Evolutionary conservation across 2,329 filamentous ascomycete genomes (phyloP).

Genomic region (Zymoseptoria passerinii): DNA sequence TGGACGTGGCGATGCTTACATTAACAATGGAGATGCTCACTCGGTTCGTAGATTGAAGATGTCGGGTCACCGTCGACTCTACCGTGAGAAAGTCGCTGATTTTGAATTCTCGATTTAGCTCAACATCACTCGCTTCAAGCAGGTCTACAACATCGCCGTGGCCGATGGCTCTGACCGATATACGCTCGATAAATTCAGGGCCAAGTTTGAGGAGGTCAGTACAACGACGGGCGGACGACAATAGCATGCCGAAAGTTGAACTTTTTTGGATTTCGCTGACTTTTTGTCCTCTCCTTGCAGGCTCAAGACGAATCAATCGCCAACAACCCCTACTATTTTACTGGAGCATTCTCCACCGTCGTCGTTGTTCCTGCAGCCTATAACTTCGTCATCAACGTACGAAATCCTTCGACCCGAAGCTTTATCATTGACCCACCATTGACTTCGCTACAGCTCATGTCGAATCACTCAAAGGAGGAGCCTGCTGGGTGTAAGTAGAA

Average conservation of each 20-base stretch:
- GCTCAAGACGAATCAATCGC: constrained; percentile 24
- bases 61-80: neutral
- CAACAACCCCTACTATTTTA: constrained; percentile 29
- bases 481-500: constrained; percentile 6
- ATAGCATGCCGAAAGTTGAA: neutral
- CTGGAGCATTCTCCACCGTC: constrained; percentile 22
- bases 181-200: constrained; percentile 19
- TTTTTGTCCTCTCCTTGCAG: neutral
- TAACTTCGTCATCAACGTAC: constrained; percentile 21
- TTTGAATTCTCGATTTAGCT: neutral
- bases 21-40: constrained; percentile 22
- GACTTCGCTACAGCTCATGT: no score
- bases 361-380: constrained; percentile 22
- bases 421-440: no score
- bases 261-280: neutral
- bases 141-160: constrained; percentile 20
- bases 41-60: constrained; percentile 1
- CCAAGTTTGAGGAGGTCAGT: constrained; percentile 8
- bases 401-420: no score
- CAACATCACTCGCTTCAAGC: constrained; percentile 19
- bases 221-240: no score
- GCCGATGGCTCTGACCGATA: constrained; percentile 15
- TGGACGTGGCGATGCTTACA: constrained; percentile 19
- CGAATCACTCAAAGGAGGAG: constrained; percentile 15
- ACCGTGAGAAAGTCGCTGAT: neutral